Percentiles rank a stretch among this genome's conserved stretches.
Conservation (phyloP, 225 moss, liverwort and hornwort genomes). For the Polytrichum formosum region DNA sequence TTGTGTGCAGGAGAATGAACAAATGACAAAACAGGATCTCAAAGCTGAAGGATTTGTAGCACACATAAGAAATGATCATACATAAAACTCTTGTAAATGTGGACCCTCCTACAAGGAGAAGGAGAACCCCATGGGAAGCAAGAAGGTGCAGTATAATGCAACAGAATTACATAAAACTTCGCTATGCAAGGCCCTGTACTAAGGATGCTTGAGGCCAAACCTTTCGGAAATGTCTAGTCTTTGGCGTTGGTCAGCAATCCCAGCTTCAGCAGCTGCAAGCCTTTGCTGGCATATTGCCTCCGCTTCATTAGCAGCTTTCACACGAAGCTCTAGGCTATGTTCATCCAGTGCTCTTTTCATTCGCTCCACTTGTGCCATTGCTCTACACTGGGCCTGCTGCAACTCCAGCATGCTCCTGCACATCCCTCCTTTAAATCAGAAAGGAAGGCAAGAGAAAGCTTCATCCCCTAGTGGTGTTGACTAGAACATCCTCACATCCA, state of each 20-base stretch:
- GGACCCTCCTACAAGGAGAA: no score
- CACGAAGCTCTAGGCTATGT: slow-evolving; percentile 68
- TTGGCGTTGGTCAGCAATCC: slow-evolving; percentile 55
- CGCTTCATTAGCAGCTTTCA: slow-evolving; percentile 73
- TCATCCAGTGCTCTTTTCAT: slow-evolving; percentile 60
- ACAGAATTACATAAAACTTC: no score
- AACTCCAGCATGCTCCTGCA: slow-evolving; percentile 62
- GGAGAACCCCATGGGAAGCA: no score
- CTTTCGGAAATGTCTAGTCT: slow-evolving; percentile 61
- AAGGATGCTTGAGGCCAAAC: slow-evolving; percentile 14
- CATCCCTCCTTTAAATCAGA: slow-evolving; percentile 9
- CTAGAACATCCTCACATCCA: background rate
- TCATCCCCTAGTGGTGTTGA: no score
- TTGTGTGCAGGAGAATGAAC: no score
- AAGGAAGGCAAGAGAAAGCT: background rate
- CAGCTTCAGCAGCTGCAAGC: slow-evolving; percentile 70
- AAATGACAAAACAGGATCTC: no score
- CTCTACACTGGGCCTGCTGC: slow-evolving; percentile 62
- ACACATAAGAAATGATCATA: no score
- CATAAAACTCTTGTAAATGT: no score
- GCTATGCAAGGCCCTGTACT: background rate
- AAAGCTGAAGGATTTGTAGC: no score
- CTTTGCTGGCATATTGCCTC: slow-evolving; percentile 69
- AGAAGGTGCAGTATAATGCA: no score
- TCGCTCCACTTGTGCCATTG: slow-evolving; percentile 51